Conservation (phyloP, 305 asterid species). For the Fraxinus sp. region DNA sequence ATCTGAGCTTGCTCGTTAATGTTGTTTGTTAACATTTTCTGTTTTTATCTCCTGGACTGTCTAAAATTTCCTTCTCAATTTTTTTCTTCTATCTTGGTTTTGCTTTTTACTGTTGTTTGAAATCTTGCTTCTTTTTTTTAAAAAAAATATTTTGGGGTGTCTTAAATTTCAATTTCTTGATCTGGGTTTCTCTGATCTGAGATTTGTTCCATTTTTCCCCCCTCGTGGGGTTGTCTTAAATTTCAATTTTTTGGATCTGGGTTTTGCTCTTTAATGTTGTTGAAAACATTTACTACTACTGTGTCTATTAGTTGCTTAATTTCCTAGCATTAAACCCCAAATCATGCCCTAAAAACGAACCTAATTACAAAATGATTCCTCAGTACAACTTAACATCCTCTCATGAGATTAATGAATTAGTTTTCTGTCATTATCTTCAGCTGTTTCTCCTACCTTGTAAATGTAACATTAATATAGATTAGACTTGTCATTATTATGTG, state of each 20-base stretch:
- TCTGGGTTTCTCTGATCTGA: background rate
- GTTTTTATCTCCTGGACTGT: background rate
- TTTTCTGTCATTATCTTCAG: conserved; percentile 22
- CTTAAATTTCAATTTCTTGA: background rate
- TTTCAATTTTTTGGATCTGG: conserved; percentile 16
- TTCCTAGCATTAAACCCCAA: background rate
- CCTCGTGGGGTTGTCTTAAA: conserved; percentile 12
- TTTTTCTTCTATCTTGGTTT: background rate
- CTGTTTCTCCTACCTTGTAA: conserved; percentile 22
- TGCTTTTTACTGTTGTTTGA: background rate
- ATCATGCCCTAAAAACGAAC: background rate
- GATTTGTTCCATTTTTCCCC: background rate
- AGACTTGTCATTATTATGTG: conserved; percentile 23
- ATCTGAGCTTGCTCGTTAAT: background rate
- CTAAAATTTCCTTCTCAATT: background rate
- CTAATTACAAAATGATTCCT: background rate
- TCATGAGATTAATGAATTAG: conserved; percentile 24
- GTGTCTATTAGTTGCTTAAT: background rate
- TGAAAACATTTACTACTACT: background rate
- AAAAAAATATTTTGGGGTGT: background rate
- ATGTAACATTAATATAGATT: conserved; percentile 25
- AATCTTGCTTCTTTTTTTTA: background rate
- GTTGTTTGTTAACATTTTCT: background rate
- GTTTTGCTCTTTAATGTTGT: background rate
- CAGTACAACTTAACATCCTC: background rate